A percentile compares a stretch with the other conserved stretches of the same genome.
Conservation (phyloP, 2,329 filamentous ascomycete genomes). For the Talaromyces sp. region DNA sequence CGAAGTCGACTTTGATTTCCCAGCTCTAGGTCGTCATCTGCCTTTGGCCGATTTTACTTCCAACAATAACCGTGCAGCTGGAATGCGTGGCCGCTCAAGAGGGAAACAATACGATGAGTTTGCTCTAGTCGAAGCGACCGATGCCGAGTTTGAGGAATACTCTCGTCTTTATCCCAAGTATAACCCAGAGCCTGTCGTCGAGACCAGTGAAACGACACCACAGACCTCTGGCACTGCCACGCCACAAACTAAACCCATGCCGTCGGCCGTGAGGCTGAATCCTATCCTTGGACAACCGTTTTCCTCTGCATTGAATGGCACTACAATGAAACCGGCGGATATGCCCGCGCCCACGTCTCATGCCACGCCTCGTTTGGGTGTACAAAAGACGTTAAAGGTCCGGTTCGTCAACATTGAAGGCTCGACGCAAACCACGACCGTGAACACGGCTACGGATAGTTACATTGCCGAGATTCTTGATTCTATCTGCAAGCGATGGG, state of each 20-base stretch:
- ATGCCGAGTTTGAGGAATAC: conserved; percentile 57
- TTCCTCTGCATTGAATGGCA: conserved; percentile 47
- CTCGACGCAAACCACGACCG: conserved; percentile 52
- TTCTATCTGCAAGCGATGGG: conserved; percentile 60
- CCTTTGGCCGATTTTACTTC: conserved; percentile 64
- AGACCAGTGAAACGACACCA: conserved; percentile 29
- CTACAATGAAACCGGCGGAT: conserved; percentile 47
- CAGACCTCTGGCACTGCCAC: conserved; percentile 24
- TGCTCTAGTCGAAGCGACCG: conserved; percentile 60
- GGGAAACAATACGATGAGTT: conserved; percentile 68
- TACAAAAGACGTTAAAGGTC: conserved; percentile 58
- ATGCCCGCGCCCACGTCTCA: conserved; percentile 44
- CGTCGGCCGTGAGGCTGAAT: conserved; percentile 30
- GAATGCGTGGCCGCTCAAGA: conserved; percentile 54
- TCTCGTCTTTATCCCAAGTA: conserved; percentile 57
- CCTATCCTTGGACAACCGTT: conserved; percentile 49
- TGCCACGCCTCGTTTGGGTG: conserved; percentile 56
- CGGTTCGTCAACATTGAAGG: conserved; percentile 62
- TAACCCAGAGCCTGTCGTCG: conserved; percentile 35
- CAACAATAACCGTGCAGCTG: conserved; percentile 62
- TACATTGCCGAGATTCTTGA: conserved; percentile 68
- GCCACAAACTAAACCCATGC: conserved; percentile 30
- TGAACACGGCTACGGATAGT: conserved; percentile 62
- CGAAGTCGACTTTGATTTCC: conserved; percentile 66
- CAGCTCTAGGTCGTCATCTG: conserved; percentile 56